Evolutionary conservation across 169 alveolate species (phyloP).

Genomic region (Eimeria maxima): DNA sequence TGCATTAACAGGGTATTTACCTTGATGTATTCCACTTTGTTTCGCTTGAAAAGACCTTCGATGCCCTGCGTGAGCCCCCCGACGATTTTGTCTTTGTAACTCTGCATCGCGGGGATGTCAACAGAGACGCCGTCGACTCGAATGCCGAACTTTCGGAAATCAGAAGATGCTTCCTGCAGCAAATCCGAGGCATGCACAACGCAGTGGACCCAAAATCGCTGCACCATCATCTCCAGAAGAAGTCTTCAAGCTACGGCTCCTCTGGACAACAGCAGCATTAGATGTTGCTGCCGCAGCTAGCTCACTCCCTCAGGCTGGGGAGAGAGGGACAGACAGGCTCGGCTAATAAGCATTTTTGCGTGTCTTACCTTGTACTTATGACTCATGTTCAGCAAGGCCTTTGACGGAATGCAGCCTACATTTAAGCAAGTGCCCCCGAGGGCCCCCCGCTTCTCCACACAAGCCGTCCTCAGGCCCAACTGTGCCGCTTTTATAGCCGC

Average conservation of each 20-base stretch:
- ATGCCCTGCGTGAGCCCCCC: constrained; percentile 95
- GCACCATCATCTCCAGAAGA: not conserved
- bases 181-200: not conserved
- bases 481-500: constrained; percentile 99
- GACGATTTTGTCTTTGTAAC: constrained; percentile 92
- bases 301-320: not conserved
- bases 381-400: constrained; percentile 96
- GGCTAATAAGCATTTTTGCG: not conserved
- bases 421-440: constrained; percentile 99
- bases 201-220: not conserved
- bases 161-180: constrained; percentile 87
- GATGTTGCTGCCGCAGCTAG: not conserved
- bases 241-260: not conserved
- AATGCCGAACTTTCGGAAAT: constrained; percentile 90
- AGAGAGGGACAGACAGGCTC: not conserved
- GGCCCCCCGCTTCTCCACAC: constrained; percentile 97
- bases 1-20: constrained; percentile 83
- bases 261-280: no score
- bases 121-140: constrained; percentile 79
- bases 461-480: constrained; percentile 97
- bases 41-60: constrained; percentile 95
- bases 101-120: constrained; percentile 92
- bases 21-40: constrained; percentile 94
- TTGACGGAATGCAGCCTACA: constrained; percentile 99
- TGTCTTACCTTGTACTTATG: constrained; percentile 93